These are phyloP conservation scores for Cladophialophora psammophila DNA, from an alignment of 2,329 filamentous ascomycete genomes.

Conservation along the genomic window DNA sequence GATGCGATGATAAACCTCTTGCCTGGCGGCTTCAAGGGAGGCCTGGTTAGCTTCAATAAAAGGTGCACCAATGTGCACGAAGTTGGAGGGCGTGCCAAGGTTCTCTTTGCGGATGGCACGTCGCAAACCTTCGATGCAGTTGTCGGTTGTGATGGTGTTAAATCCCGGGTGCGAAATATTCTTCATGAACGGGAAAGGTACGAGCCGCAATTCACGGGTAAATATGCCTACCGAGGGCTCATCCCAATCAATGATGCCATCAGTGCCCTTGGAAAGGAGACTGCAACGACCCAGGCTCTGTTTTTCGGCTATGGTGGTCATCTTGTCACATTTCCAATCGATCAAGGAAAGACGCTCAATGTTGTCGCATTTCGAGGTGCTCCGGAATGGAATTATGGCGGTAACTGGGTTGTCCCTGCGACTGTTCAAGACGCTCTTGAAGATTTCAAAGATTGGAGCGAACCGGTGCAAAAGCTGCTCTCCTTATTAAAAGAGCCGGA, in stretches of 20 bases:
- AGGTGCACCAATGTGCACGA: slow-evolving; percentile 15
- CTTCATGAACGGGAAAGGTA: slow-evolving; percentile 9
- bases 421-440: slow-evolving; percentile 16
- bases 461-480: slow-evolving; percentile 16
- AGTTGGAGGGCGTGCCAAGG: slow-evolving; percentile 4
- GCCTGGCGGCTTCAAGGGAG: slow-evolving; percentile 7
- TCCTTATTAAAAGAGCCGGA: slow-evolving; percentile 8
- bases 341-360: slow-evolving; percentile 19
- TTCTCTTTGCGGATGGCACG: slow-evolving; percentile 17
- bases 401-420: slow-evolving; percentile 12
- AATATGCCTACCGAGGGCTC: slow-evolving; percentile 24
- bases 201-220: slow-evolving; percentile 19
- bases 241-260: slow-evolving; percentile 18
- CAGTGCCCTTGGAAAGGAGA: slow-evolving; percentile 3
- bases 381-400: slow-evolving; percentile 14
- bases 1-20: slow-evolving; percentile 19
- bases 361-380: slow-evolving; percentile 15
- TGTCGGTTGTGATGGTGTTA: slow-evolving; percentile 23
- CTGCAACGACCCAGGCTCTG: slow-evolving; percentile 2
- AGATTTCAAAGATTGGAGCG: slow-evolving; percentile 19
- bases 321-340: slow-evolving; percentile 15
- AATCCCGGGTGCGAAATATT: slow-evolving; percentile 16
- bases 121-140: slow-evolving; percentile 12
- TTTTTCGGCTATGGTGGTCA: slow-evolving; percentile 14
- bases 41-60: slow-evolving; percentile 17